phyloP scores from a whole-genome alignment of 495 filamentous ascomycete genomes.

The Trichoderma orchidacearum region DNA sequence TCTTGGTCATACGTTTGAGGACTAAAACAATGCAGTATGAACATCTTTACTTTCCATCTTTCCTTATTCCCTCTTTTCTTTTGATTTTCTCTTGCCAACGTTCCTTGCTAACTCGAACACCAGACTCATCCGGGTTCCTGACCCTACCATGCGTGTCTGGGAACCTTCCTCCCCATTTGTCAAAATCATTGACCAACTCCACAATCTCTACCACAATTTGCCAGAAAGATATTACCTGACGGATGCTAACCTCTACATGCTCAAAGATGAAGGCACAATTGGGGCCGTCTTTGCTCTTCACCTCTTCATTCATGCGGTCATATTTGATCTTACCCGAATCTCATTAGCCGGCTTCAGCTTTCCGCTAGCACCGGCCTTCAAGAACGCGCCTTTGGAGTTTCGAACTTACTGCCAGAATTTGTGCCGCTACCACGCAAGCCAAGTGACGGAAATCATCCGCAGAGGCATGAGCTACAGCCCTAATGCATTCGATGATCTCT shows the following conservation, averaged over 20 bases:
- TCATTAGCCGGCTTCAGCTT: neutral
- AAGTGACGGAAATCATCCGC: neutral
- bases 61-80: neutral
- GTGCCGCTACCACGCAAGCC: neutral
- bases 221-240: neutral
- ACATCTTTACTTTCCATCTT: no score
- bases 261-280: neutral
- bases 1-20: neutral
- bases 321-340: neutral
- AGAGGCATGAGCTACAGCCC: neutral
- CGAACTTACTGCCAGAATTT: neutral
- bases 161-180: neutral
- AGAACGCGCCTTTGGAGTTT: neutral
- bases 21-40: neutral
- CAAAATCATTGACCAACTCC: slow-evolving; percentile 1
- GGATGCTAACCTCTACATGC: neutral
- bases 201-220: neutral
- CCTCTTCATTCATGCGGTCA: neutral
- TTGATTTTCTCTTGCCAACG: neutral
- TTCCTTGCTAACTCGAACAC: neutral
- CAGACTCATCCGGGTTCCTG: neutral
- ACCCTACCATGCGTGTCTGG: neutral
- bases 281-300: neutral
- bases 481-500: neutral
- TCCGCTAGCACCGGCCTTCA: neutral